Conservation (phyloP, 1,284 basidiomycete genomes). For the Moniliophthora roreri region DNA sequence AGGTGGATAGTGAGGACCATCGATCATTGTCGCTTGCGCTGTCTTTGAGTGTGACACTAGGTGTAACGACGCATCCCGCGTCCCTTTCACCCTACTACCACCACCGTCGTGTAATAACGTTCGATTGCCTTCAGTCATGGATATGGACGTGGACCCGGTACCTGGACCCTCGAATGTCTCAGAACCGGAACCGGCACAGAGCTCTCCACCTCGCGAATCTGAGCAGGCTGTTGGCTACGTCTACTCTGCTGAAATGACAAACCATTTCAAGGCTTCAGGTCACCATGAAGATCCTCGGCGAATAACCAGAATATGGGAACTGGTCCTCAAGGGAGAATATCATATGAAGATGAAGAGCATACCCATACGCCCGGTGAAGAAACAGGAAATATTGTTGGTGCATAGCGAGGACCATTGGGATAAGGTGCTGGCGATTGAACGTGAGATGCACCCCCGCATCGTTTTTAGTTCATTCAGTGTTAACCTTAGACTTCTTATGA, state of each 20-base stretch:
- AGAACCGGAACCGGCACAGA: too few relatives aligned
- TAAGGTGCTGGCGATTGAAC: slow-evolving; percentile 77
- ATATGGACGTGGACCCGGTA: background rate
- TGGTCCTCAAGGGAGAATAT: slow-evolving; percentile 62
- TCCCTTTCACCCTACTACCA: background rate
- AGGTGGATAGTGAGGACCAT: too few relatives aligned
- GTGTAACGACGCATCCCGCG: background rate
- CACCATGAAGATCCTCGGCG: slow-evolving; percentile 92
- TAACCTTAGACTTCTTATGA: slow-evolving; percentile 18
- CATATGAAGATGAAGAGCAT: slow-evolving; percentile 77
- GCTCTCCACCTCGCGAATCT: slow-evolving; percentile 32
- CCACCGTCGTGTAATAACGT: background rate
- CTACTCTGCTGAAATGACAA: slow-evolving; percentile 86
- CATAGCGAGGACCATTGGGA: slow-evolving; percentile 92
- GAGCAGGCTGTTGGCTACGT: slow-evolving; percentile 74
- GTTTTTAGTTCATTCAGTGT: background rate
- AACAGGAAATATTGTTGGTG: slow-evolving; percentile 84
- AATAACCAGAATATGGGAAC: slow-evolving; percentile 77
- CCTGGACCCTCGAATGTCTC: too few relatives aligned
- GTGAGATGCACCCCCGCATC: slow-evolving; percentile 43
- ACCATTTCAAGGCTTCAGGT: slow-evolving; percentile 60
- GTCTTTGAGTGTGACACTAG: too few relatives aligned
- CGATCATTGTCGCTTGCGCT: too few relatives aligned
- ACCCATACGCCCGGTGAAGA: slow-evolving; percentile 70
- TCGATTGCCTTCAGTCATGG: background rate